phyloP scores from a whole-genome alignment of 2,329 filamentous ascomycete genomes.

The Colletotrichum sansevieriae region DNA sequence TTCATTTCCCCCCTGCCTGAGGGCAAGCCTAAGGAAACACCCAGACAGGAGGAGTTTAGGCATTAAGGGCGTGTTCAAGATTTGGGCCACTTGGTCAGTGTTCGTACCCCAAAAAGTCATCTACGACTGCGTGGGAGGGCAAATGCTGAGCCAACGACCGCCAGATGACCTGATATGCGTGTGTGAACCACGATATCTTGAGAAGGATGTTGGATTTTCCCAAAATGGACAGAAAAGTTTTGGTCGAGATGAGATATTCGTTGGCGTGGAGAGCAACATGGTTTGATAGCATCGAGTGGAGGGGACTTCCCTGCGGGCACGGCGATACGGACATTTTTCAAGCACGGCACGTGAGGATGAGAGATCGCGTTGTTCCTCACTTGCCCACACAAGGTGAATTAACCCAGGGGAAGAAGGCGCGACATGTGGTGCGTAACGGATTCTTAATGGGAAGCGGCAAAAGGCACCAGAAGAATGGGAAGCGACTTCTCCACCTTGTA shows the following conservation, averaged over 20 bases:
- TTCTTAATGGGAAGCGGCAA: background rate
- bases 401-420: constrained; percentile 11
- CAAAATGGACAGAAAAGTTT: constrained; percentile 24
- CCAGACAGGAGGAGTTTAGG: background rate
- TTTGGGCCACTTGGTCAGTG: background rate
- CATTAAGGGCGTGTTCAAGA: background rate
- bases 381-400: constrained; percentile 16
- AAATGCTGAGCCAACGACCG: constrained; percentile 7
- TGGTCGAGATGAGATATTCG: constrained; percentile 29
- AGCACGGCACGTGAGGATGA: constrained; percentile 32
- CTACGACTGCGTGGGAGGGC: background rate
- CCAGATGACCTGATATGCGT: background rate
- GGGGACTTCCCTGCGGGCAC: constrained; percentile 25
- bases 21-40: background rate
- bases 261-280: constrained; percentile 28
- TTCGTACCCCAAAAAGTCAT: background rate
- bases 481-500: constrained; percentile 23
- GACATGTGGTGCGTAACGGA: constrained; percentile 30
- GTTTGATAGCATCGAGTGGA: constrained; percentile 22
- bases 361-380: constrained; percentile 17
- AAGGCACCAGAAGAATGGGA: too few species aligned
- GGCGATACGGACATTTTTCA: constrained; percentile 30
- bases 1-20: background rate
- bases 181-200: background rate
- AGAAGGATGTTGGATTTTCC: constrained; percentile 7